Evolutionary conservation across 768 basidiomycete species (phyloP), one percentile per base, ranked within the genome.

Genomic region (Tylopilus cervinicoccineus): DNA sequence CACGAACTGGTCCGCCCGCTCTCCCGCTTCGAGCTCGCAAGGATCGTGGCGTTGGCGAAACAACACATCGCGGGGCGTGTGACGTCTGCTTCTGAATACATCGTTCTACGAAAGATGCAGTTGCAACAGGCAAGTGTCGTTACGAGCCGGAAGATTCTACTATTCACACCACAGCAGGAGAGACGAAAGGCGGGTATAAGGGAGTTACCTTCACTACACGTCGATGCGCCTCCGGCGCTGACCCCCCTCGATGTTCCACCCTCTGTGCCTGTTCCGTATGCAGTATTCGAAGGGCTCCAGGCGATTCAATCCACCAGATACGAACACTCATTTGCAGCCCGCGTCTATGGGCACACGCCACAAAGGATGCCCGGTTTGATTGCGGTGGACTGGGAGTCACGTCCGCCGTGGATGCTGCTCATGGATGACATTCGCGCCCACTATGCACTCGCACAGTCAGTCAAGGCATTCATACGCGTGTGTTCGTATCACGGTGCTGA

Each of bases 341-440:
- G 88, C 13, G 59, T 88, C 12, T 71, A 75, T 40, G 84, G 83
- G 19, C 49, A 57, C 29, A 54, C 34, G 3, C 46, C 53, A 22
- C 55, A 45, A n/a, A 67, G 52, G 41, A 47, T 53, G 13, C 57
- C 57, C 11, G 66, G 70, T 29, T 58, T 77, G 24, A 72, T 89
- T 33, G 74, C 80, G 10, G 70, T 82, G 22, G 87, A 90, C 63
- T 90, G 86, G 87, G 81, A 86, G 61, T 80, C 77, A 4, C 69
- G 68, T 33, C 66, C 86, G 4, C 80, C 85, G 0, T 91, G 89
- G 89, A 83, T 83, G 75, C 67, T 74, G 31, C 75, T 92, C 37
- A 86, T 90, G 84, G 61, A 66, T 27, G 88, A 91, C 53, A 74
- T 92, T 34, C 72, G 76, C 42, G 78, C 77, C 3, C 88, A 92